A percentile compares a stretch with the other conserved stretches of the same genome.
Evolutionary conservation across 768 basidiomycete species (phyloP).

Genomic region (Mycena floridula): DNA sequence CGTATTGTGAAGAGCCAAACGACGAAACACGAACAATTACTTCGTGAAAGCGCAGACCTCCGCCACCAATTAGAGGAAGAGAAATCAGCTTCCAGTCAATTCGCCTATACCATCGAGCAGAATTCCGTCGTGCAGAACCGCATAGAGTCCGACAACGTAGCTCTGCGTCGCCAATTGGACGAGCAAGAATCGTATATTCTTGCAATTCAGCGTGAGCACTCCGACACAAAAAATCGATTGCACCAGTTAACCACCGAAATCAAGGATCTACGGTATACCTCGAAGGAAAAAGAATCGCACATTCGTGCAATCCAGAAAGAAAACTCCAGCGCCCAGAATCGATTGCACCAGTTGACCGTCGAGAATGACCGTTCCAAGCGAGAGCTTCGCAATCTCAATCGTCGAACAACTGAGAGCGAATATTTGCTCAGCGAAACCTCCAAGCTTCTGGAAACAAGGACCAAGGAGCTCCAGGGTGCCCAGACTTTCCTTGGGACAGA

Average conservation of each 20-base stretch:
- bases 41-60: too few species aligned
- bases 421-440: not conserved
- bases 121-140: too few species aligned
- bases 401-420: not conserved
- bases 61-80: too few species aligned
- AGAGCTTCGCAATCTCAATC: not conserved
- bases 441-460: not conserved
- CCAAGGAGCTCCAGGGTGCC: not conserved
- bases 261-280: not conserved
- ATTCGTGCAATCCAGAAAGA: not conserved
- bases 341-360: not conserved
- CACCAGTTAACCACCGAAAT: not conserved
- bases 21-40: too few species aligned
- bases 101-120: too few species aligned
- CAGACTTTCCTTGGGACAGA: not conserved
- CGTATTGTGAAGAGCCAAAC: too few species aligned
- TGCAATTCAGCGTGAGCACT: too few species aligned
- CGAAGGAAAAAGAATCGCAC: not conserved
- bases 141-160: too few species aligned
- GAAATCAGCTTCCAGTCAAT: too few species aligned
- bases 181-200: too few species aligned
- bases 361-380: not conserved
- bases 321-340: not conserved
- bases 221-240: too few species aligned
- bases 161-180: too few species aligned